These are phyloP conservation scores for Fusarium papillatum DNA, from an alignment of 2,329 filamentous ascomycete species.

Conservation along the genomic window DNA sequence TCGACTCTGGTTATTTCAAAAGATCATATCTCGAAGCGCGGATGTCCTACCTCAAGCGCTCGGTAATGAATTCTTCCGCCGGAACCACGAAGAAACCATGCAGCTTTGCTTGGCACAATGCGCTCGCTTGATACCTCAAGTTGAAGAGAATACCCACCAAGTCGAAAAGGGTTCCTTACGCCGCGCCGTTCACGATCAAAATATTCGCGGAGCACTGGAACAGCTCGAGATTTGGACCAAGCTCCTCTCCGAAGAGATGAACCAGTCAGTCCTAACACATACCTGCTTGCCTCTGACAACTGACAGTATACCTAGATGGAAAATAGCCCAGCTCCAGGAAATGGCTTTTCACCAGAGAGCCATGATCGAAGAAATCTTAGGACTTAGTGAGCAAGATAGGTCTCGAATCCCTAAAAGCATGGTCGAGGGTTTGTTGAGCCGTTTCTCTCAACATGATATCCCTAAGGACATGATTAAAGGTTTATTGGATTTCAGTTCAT, in stretches of 20 bases:
- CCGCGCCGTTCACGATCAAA: not conserved
- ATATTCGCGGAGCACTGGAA: not conserved
- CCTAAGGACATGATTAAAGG: no score
- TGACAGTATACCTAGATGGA: not conserved
- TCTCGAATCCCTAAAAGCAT: no score
- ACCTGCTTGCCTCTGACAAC: not conserved
- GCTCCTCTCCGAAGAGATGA: not conserved
- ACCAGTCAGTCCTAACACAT: not conserved
- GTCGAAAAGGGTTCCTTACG: not conserved
- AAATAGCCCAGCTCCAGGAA: not conserved
- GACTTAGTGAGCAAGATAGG: no score
- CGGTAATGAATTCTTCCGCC: not conserved
- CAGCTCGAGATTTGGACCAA: not conserved
- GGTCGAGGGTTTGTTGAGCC: no score
- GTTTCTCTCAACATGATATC: no score
- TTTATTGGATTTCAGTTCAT: no score
- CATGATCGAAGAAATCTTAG: no score
- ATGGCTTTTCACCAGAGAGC: no score
- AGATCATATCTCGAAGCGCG: not conserved
- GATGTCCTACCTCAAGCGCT: not conserved
- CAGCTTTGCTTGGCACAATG: not conserved
- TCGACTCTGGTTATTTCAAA: not conserved
- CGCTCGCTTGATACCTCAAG: not conserved
- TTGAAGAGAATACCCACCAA: not conserved
- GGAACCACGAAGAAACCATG: not conserved